Base-by-base conservation (phyloP, 2,329 filamentous ascomycete genomes). In the Fusarium burgessii region DNA sequence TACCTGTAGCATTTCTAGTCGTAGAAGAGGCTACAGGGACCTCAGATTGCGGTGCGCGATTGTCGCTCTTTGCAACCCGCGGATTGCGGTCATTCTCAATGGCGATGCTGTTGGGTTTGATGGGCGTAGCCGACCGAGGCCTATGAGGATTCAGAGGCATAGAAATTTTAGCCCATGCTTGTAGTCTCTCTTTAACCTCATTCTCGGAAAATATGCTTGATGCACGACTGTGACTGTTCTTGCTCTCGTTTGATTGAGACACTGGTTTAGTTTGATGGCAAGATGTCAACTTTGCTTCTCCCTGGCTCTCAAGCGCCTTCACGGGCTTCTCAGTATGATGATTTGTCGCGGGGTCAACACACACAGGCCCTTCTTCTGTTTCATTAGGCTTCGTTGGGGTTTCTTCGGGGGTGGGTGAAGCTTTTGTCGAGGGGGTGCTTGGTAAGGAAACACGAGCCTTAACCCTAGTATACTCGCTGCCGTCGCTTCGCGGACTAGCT, bases 111-210 rank as follows among this genome's bases (percentile, higher is more conserved):
- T 38, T 47, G 8, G 27, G 15, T 50, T 65, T 62, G 7, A 43
- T 57, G 36, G 62, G 51, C 15, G 64, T 65, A 25, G 58, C 20
- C 18, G 51, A 46, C 25, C 64, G 69, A 20, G 57, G n/a, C 51
- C 71, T 72, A 41, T 56, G 72, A 52, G 69, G 76, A 60, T 74
- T 67, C 58, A 79, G 62, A 46, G 80, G 79, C 77, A 80, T 77
- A 41, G 76, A 66, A 68, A 81, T 81, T 60, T 74, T 79, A 74
- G 78, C 72, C 78, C 78, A 80, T 55, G 73, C 74, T 73, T 75
- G 71, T 64, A 71, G 76, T 59, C 79, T 76, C 41, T 70, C 72
- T 66, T 76, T 75, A 36, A 80, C 78, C 59, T 81, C 68, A 50
- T 77, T 66, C 46, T 76, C 72, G 15, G 79, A 79, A 40, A 79